A percentile compares a stretch with the other conserved stretches of the same genome.
These are phyloP conservation scores for Sordariomycetes sp. DNA, from an alignment of 2,329 filamentous ascomycete genomes.

Conservation along the genomic window DNA sequence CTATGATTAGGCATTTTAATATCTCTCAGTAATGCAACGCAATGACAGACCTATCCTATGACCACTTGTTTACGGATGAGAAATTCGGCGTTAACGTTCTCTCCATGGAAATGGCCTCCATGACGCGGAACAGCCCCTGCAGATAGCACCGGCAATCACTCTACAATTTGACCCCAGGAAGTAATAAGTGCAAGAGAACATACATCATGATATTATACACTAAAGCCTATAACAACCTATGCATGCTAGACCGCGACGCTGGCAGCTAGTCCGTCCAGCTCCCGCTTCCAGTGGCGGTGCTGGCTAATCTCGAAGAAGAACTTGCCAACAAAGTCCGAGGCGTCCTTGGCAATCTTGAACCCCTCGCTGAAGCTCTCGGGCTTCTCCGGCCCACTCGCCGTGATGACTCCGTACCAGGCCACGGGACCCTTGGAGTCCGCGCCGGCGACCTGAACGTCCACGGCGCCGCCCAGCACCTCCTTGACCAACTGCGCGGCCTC, in stretches of 20 bases:
- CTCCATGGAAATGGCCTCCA: too few species aligned
- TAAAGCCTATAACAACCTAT: background rate
- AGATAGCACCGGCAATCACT: too few species aligned
- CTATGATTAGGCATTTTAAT: too few species aligned
- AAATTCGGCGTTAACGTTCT: too few species aligned
- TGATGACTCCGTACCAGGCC: constrained; percentile 69
- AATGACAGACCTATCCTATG: too few species aligned
- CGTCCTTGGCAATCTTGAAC: constrained; percentile 50
- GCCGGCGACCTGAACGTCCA: constrained; percentile 17
- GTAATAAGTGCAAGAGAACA: too few species aligned
- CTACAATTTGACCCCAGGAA: too few species aligned
- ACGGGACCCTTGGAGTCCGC: constrained; percentile 26
- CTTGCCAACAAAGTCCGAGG: constrained; percentile 54
- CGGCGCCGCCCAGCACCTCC: constrained; percentile 29
- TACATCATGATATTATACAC: background rate
- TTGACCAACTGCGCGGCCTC: constrained; percentile 54
- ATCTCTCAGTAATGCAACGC: too few species aligned
- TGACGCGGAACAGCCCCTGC: too few species aligned
- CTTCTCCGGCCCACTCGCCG: constrained; percentile 32
- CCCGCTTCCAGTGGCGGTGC: constrained; percentile 63
- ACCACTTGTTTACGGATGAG: too few species aligned
- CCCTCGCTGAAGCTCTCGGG: constrained; percentile 48
- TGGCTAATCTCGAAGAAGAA: constrained; percentile 58
- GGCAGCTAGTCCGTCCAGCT: constrained; percentile 53
- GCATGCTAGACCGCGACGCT: constrained; percentile 55